Evolutionary conservation across 805 yeast species (phyloP).

Genomic region (Candida chilensis): DNA sequence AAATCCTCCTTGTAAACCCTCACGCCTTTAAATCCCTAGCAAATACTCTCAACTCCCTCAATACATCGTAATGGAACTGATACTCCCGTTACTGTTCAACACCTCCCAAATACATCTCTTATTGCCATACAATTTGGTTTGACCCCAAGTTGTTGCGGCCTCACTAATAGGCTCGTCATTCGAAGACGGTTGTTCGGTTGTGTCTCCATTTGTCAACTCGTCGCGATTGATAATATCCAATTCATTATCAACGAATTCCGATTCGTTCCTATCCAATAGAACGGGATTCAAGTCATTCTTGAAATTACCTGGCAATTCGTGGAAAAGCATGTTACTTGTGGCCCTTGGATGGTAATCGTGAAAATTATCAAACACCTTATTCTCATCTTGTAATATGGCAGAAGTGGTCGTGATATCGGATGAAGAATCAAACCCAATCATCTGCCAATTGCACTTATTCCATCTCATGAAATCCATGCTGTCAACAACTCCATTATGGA

Average conservation of each 20-base stretch:
- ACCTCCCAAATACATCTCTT: slow-evolving; percentile 33
- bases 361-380: slow-evolving; percentile 12
- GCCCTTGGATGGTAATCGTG: too few relatives aligned
- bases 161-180: slow-evolving; percentile 4
- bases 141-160: slow-evolving; percentile 27
- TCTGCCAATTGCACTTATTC: slow-evolving; percentile 37
- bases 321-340: slow-evolving; percentile 14
- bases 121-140: slow-evolving; percentile 28
- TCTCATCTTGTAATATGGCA: too few relatives aligned
- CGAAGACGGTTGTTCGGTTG: background rate
- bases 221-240: slow-evolving; percentile 18
- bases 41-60: slow-evolving; percentile 7
- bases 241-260: slow-evolving; percentile 27
- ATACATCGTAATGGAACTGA: slow-evolving; percentile 26
- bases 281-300: slow-evolving; percentile 16
- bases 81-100: slow-evolving; percentile 22
- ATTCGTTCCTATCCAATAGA: slow-evolving; percentile 24
- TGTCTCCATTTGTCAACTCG: slow-evolving; percentile 7
- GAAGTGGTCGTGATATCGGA: too few relatives aligned
- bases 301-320: slow-evolving; percentile 15
- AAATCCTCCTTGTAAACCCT: too few relatives aligned
- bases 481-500: slow-evolving; percentile 46
- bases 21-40: too few relatives aligned
- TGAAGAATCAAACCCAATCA: slow-evolving; percentile 7
- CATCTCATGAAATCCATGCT: slow-evolving; percentile 45